A percentile compares a stretch with the other conserved stretches of the same genome.
phyloP scores from a whole-genome alignment of 2,329 filamentous ascomycete species.

The Sordariomycetes sp. region DNA sequence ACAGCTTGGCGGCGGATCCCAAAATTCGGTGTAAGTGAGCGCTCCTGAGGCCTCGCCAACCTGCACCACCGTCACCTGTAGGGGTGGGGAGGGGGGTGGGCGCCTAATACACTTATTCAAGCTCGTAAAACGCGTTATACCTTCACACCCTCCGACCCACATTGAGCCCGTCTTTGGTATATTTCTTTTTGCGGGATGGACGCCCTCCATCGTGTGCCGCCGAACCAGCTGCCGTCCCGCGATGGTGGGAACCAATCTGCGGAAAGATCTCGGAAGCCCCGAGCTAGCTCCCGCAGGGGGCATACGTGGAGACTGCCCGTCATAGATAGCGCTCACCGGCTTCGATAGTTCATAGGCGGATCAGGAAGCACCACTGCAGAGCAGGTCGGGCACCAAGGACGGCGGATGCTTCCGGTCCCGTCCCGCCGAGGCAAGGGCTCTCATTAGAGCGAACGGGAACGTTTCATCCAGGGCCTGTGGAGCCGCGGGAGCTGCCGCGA shows the following conservation, averaged over 20 bases:
- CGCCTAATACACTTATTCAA: background rate
- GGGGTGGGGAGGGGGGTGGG: background rate
- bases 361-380: background rate
- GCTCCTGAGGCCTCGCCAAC: slow-evolving; percentile 1
- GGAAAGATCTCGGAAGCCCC: background rate
- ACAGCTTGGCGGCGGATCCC: background rate
- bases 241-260: background rate
- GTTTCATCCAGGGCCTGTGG: background rate
- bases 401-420: background rate
- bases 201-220: background rate
- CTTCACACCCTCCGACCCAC: background rate
- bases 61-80: background rate
- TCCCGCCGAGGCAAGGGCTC: background rate
- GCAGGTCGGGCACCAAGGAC: background rate
- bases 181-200: background rate
- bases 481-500: slow-evolving; percentile 1
- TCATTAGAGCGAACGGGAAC: background rate
- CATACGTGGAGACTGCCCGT: background rate
- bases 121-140: background rate
- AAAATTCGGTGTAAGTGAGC: slow-evolving; percentile 6
- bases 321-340: background rate
- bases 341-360: background rate
- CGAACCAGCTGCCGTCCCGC: background rate
- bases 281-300: background rate
- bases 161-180: background rate